Conservation (phyloP, 352 stramenopile species). For the Phytophthora colocasiae region DNA sequence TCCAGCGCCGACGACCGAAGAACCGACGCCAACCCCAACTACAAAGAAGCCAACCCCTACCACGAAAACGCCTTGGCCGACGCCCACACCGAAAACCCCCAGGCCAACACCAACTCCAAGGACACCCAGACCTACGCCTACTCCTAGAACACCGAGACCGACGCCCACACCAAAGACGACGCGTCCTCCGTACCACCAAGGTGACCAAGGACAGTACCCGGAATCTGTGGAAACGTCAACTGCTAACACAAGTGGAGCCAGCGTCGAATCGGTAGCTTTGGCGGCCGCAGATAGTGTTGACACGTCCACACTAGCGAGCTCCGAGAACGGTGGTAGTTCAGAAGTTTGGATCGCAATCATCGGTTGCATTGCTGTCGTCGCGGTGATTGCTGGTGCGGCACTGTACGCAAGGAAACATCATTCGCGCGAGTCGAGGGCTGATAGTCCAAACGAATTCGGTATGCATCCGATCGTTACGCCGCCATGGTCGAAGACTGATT, state of each 20-base stretch:
- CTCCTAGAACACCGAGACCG: constrained; percentile 2
- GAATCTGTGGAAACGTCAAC: constrained; percentile 9
- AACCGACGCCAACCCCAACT: not conserved
- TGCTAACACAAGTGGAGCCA: not conserved
- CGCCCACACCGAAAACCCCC: constrained; percentile 2
- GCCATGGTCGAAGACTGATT: constrained; percentile 22
- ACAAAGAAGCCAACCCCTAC: too few species aligned
- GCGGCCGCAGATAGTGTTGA: constrained; percentile 8
- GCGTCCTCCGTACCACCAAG: constrained; percentile 22
- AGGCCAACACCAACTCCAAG: not conserved
- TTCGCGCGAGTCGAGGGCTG: not conserved
- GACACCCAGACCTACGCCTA: constrained; percentile 2
- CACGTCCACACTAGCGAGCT: constrained; percentile 9
- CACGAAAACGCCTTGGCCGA: not conserved
- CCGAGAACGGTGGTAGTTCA: not conserved
- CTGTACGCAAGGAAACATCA: constrained; percentile 31
- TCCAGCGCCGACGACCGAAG: not conserved
- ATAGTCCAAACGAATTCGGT: constrained; percentile 21
- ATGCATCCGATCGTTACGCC: constrained; percentile 36
- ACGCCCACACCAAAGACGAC: constrained; percentile 10
- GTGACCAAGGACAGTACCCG: constrained; percentile 1
- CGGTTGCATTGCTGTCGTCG: constrained; percentile 24
- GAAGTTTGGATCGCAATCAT: constrained; percentile 25
- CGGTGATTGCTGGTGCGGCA: constrained; percentile 22
- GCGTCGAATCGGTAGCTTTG: constrained; percentile 7